Base-by-base conservation (phyloP, 1,284 basidiomycete species). In the Fistulina hepatica region DNA sequence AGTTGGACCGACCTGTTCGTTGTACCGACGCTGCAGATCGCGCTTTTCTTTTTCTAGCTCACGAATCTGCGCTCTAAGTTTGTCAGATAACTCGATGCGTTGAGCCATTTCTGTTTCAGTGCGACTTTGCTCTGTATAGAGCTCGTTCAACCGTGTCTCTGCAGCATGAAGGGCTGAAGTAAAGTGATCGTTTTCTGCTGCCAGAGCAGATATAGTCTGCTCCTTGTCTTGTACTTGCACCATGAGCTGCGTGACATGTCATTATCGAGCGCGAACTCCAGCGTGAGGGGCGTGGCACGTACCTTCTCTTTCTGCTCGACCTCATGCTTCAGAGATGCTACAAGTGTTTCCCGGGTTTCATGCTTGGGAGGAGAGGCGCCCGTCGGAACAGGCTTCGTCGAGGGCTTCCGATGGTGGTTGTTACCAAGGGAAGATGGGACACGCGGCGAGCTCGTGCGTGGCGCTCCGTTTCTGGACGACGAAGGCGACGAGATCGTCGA, bases 1-100 rank as follows among this genome's bases (percentile, higher is more conserved):
- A 25, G 34, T 36, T 23, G 13, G 28, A 48, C 59, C 45, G 39
- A 81, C 82, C 71, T 86, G 84, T 54, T 86, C 83, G 44, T 85
- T 83, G 54, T 88, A 86, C 46, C 84, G 67, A 43, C 81, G 71
- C 42, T 80, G 75, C 23, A 81, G 33, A 46, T 88, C 83, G 42
- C 83, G 64, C 54, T 81, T 85, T 58, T 88, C 83, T 56, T 75
- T 83, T 62, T 88, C 83, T 15, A 86, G 57, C 46, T 88, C 84
- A 45, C 80, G 79, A 30, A 84, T 69, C 57, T 88, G 84, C 22
- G 66, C 57, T 43, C 83, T 65, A 33, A 88, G 64, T 54, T 85
- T 86, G 47, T 88, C 83, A 23, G 73, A 62, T 27, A 88, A 73
- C 48, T 88, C 83, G 45, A 84, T 76, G 36, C 81, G 76, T 25